These are phyloP conservation scores for Cercospora sp. DNA, from an alignment of 2,329 filamentous ascomycete genomes.

Conservation along the genomic window DNA sequence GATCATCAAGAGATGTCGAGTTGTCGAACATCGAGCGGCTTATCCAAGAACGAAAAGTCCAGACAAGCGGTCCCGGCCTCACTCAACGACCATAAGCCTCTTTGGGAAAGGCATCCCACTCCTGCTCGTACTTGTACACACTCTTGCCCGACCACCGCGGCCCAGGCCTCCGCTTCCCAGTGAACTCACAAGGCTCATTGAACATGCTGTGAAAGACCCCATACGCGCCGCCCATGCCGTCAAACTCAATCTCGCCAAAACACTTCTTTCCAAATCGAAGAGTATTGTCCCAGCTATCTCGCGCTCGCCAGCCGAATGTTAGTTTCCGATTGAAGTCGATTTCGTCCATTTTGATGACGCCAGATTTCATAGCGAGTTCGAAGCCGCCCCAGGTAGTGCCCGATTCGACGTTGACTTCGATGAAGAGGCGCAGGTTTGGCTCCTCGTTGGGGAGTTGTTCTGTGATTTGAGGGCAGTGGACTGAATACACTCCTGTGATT, in stretches of 20 bases:
- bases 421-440: slow-evolving; percentile 40
- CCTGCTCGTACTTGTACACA: slow-evolving; percentile 33
- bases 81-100: slow-evolving; percentile 35
- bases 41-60: not conserved
- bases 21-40: not conserved
- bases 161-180: slow-evolving; percentile 32
- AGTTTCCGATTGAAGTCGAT: slow-evolving; percentile 24
- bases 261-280: slow-evolving; percentile 40
- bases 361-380: slow-evolving; percentile 46
- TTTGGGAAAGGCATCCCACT: slow-evolving; percentile 32
- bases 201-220: slow-evolving; percentile 36
- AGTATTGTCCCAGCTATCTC: slow-evolving; percentile 31
- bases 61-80: not conserved
- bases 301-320: slow-evolving; percentile 39
- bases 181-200: slow-evolving; percentile 34
- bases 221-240: slow-evolving; percentile 22
- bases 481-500: slow-evolving; percentile 51
- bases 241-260: slow-evolving; percentile 40
- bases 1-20: not conserved
- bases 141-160: slow-evolving; percentile 25
- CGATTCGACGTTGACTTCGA: slow-evolving; percentile 41
- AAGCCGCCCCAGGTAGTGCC: slow-evolving; percentile 53
- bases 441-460: slow-evolving; percentile 24
- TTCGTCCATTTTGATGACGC: slow-evolving; percentile 47
- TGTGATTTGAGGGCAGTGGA: slow-evolving; percentile 36